phyloP scores from a whole-genome alignment of 495 filamentous ascomycete species.

The Aspergillus conjunctus region DNA sequence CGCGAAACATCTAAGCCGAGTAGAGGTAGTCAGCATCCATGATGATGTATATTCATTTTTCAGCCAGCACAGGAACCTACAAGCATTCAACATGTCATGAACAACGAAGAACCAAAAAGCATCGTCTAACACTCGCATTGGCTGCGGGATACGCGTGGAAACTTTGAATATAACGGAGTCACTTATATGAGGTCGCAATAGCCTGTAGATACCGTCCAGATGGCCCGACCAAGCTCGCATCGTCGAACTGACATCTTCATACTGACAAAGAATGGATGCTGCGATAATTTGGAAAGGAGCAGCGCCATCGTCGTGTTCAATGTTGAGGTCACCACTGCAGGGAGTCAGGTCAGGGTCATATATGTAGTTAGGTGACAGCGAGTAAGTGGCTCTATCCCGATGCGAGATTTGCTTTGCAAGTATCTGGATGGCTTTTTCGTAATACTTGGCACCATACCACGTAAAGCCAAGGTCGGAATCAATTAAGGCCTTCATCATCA shows the following conservation, averaged over 20 bases:
- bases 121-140: constrained; percentile 18
- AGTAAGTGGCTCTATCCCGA: neutral
- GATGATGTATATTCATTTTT: neutral
- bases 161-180: constrained; percentile 1
- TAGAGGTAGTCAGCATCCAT: neutral
- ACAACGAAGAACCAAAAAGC: constrained; percentile 27
- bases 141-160: constrained; percentile 11
- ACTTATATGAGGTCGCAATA: constrained; percentile 18
- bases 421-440: constrained; percentile 30
- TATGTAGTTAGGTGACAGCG: constrained; percentile 19
- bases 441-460: constrained; percentile 32
- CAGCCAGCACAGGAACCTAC: constrained; percentile 12
- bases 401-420: constrained; percentile 24
- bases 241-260: constrained; percentile 27
- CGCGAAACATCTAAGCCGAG: constrained; percentile 43
- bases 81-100: constrained; percentile 26
- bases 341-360: constrained; percentile 12
- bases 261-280: constrained; percentile 26
- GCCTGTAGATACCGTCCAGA: constrained; percentile 23
- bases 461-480: constrained; percentile 23
- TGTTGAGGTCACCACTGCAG: constrained; percentile 1
- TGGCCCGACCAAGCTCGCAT: constrained; percentile 27
- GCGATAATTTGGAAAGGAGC: constrained; percentile 19
- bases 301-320: constrained; percentile 10
- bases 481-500: constrained; percentile 15